Base-by-base conservation (phyloP, 2,329 filamentous ascomycete genomes). In the Clathrospora elynae region DNA sequence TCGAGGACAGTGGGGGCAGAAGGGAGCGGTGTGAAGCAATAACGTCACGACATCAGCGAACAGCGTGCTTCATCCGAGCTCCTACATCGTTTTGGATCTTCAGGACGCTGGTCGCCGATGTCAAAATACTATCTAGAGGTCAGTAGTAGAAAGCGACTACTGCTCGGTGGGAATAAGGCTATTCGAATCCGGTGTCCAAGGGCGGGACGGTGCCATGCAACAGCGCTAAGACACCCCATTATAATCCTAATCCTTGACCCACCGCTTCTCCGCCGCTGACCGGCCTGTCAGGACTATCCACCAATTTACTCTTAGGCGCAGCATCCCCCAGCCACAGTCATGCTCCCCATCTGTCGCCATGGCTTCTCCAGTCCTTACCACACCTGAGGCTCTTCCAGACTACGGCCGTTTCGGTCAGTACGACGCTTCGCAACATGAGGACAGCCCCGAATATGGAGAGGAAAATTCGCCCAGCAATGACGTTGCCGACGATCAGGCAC, bases 321-420 rank as follows among this genome's bases (percentile, higher is more conserved):
- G 57, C 59, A 53, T 45, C 58, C 57, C 57, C 59, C 55, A 61
- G 57, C 57, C 59, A 61, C 59, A 62, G 53, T 35, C 46, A 62
- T 59, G 57, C 46, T 55, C 55, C 51, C 57, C 52, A 58, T 51
- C 57, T 55, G 55, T 51, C 52, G 60, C 56, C 56, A 71, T 71
- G 68, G 63, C 65, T 53, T 65, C 64, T 51, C 57, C 67, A 48
- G 50, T 59, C 47, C 59, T 59, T 42, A 62, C 65, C 36, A 60
- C 49, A 44, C 47, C 62, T 46, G 66, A 71, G 42, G 53, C 52
- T 47, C 59, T 61, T 35, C 52, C 54, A 60, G 61, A 54, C 51
- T 53, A 57, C 45, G 54, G 49, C 49, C 61, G 57, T 35, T 42
- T 46, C 45, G 58, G 42, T 44, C 56, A 55, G 42, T 62, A 56